Conservation (phyloP, 2,329 filamentous ascomycete species). For the Fusarium newnesense region DNA sequence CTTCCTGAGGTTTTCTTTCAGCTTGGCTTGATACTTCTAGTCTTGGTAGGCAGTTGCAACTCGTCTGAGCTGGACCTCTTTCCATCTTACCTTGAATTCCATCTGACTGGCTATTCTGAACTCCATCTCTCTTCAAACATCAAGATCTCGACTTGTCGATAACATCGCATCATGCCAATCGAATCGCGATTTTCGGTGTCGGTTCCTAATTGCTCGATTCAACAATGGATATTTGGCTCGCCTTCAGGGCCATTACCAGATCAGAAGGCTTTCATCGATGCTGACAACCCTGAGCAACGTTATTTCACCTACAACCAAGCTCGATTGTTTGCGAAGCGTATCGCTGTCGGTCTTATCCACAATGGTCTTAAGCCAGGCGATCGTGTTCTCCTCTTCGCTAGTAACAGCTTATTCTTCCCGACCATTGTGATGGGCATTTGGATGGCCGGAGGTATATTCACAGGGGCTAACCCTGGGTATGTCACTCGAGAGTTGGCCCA, state of each 20-base stretch:
- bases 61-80: conserved; percentile 1
- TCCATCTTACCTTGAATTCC: neutral
- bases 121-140: neutral
- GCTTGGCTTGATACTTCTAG: conserved; percentile 15
- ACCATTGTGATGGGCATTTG: conserved; percentile 76
- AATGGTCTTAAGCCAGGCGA: conserved; percentile 75
- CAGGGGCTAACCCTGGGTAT: conserved; percentile 76
- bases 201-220: conserved; percentile 61
- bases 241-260: conserved; percentile 56
- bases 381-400: conserved; percentile 77
- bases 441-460: conserved; percentile 83
- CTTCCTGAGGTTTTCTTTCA: conserved; percentile 20
- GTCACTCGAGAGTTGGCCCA: conserved; percentile 78
- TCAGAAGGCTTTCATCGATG: conserved; percentile 68
- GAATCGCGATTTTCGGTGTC: conserved; percentile 57
- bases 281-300: conserved; percentile 72
- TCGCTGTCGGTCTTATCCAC: conserved; percentile 74
- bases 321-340: conserved; percentile 76
- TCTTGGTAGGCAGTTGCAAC: conserved; percentile 1
- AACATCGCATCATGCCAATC: conserved; percentile 55
- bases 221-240: conserved; percentile 66
- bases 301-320: conserved; percentile 72
- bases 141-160: neutral
- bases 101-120: neutral
- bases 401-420: conserved; percentile 79